Percentiles rank a stretch among this genome's conserved stretches.
phyloP scores from a whole-genome alignment of 345 rosid genomes.

The Hirschfeldia incana region DNA sequence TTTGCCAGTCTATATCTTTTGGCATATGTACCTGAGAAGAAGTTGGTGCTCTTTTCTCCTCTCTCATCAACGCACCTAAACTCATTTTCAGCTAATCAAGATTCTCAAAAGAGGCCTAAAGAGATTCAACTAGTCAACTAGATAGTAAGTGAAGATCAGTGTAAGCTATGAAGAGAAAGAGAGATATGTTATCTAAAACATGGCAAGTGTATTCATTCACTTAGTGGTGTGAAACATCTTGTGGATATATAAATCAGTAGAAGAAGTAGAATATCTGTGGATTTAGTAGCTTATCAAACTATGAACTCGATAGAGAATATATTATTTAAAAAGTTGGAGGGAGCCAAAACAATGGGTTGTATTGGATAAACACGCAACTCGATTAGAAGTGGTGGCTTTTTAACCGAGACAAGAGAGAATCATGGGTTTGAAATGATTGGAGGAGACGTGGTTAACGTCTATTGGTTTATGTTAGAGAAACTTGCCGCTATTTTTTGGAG shows the following conservation, averaged over 20 bases:
- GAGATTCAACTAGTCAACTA: not conserved
- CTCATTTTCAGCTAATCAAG: constrained; percentile 40
- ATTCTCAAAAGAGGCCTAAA: not conserved
- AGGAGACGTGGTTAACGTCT: constrained; percentile 36
- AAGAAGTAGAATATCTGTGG: constrained; percentile 25
- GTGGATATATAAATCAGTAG: constrained; percentile 19
- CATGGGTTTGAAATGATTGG: constrained; percentile 49
- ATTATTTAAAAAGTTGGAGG: not conserved
- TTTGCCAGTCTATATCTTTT: constrained; percentile 40
- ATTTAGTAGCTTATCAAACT: constrained; percentile 23
- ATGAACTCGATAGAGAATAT: constrained; percentile 27
- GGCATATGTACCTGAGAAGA: no score
- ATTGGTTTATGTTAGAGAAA: constrained; percentile 11
- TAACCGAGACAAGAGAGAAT: constrained; percentile 28
- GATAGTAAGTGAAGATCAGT: constrained; percentile 3
- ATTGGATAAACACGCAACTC: not conserved
- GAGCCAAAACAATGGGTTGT: constrained; percentile 43
- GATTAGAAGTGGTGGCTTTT: not conserved
- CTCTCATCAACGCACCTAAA: constrained; percentile 44
- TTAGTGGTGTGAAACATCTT: constrained; percentile 2
- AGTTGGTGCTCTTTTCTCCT: no score
- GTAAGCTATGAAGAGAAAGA: constrained; percentile 15
- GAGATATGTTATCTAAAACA: not conserved
- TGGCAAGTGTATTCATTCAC: constrained; percentile 6
- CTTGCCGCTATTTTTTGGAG: constrained; percentile 21